These are phyloP conservation scores for Amaranthus hypochondriacus DNA, from an alignment of 148 eudicot genomes.

Conservation along the genomic window DNA sequence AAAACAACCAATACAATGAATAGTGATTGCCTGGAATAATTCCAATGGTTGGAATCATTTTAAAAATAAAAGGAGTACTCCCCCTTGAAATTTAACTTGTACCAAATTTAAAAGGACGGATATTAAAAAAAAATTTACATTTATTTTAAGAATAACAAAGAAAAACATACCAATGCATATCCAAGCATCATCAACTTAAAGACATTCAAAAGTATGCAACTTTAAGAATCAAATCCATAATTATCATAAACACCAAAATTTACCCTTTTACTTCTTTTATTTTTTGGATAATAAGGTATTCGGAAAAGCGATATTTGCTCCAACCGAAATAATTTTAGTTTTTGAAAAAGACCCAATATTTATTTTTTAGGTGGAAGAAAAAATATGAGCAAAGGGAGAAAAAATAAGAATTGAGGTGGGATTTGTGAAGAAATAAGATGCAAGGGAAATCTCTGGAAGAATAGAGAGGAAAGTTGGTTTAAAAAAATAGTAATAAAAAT, in stretches of 20 bases:
- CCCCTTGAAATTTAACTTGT: not conserved
- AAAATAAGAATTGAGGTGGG: not conserved
- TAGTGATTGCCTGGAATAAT: not conserved
- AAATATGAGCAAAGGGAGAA: not conserved
- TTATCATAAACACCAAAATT: not conserved
- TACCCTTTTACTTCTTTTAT: not conserved
- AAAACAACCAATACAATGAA: not conserved
- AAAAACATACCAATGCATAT: conserved; percentile 24
- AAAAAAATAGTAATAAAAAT: conserved; percentile 9
- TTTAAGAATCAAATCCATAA: not conserved
- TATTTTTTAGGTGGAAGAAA: not conserved
- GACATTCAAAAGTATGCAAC: not conserved
- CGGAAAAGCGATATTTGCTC: too few species aligned
- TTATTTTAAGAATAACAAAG: not conserved
- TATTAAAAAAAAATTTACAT: not conserved
- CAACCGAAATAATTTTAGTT: too few species aligned
- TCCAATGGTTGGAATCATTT: not conserved
- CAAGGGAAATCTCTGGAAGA: not conserved
- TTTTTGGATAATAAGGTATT: not conserved
- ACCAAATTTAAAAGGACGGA: not conserved
- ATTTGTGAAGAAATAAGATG: too few species aligned
- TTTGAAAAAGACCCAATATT: not conserved
- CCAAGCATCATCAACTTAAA: conserved; percentile 10
- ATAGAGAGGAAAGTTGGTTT: not conserved
- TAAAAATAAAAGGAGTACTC: not conserved